Percentiles rank a stretch among this genome's conserved stretches.
These are phyloP conservation scores for Anisogramma anomala DNA, from an alignment of 2,329 filamentous ascomycete species.

Conservation along the genomic window DNA sequence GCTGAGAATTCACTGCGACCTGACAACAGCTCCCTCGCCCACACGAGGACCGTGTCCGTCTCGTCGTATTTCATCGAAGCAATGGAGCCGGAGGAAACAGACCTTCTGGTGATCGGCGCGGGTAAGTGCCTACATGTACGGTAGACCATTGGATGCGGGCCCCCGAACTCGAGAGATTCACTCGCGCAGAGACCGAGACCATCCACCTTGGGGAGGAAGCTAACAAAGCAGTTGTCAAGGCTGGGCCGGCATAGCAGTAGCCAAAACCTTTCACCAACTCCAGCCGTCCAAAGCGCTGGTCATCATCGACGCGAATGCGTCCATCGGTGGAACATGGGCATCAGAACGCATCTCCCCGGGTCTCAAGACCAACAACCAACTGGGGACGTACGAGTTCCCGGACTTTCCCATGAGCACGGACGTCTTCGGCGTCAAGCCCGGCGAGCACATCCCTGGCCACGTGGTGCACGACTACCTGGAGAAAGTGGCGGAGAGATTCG, in stretches of 20 bases:
- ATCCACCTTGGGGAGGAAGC: too few relatives aligned
- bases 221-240: too few relatives aligned
- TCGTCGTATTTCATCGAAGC: too few relatives aligned
- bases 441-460: constrained; percentile 26
- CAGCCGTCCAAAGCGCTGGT: constrained; percentile 44
- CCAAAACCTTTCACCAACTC: constrained; percentile 49
- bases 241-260: constrained; percentile 40
- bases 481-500: constrained; percentile 32
- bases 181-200: too few relatives aligned
- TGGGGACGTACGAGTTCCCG: constrained; percentile 50
- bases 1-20: too few relatives aligned
- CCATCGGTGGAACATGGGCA: constrained; percentile 52
- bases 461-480: constrained; percentile 28
- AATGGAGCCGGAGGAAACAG: constrained; percentile 35
- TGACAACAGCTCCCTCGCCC: too few relatives aligned
- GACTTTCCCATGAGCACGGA: constrained; percentile 48
- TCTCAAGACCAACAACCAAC: constrained; percentile 52
- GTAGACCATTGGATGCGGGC: too few relatives aligned
- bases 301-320: constrained; percentile 44
- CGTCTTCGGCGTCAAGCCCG: constrained; percentile 28
- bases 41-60: neutral
- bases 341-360: constrained; percentile 46
- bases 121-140: constrained; percentile 29
- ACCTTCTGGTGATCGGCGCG: constrained; percentile 39
- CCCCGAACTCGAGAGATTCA: too few relatives aligned